Evolutionary conservation across 1,284 basidiomycete genomes (phyloP).

Genomic region (Leccinum subspadiceum): DNA sequence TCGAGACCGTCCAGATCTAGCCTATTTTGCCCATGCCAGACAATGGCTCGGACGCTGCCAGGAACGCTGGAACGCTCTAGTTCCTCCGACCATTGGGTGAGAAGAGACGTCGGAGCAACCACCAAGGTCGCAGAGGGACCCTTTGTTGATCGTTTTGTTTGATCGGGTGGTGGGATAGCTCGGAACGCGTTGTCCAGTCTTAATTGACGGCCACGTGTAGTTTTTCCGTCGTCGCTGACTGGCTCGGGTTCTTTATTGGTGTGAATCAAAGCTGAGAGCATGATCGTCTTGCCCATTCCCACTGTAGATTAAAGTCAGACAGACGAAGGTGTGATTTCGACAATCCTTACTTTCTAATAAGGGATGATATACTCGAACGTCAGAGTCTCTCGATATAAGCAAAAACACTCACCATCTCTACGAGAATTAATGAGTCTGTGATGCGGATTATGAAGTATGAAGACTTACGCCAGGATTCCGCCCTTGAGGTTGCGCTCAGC

Average conservation of each 20-base stretch:
- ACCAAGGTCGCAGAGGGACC: constrained; percentile 77
- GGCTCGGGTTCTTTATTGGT: constrained; percentile 58
- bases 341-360: constrained; percentile 46
- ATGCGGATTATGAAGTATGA: constrained; percentile 6
- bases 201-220: constrained; percentile 53
- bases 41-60: constrained; percentile 63
- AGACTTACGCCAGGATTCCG: constrained; percentile 82
- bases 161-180: constrained; percentile 32
- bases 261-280: constrained; percentile 91
- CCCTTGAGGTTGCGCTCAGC: constrained; percentile 80
- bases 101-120: constrained; percentile 88
- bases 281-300: constrained; percentile 98
- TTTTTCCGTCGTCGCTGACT: constrained; percentile 33
- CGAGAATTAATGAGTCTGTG: constrained; percentile 11
- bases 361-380: neutral
- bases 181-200: constrained; percentile 63
- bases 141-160: constrained; percentile 32
- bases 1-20: constrained; percentile 67
- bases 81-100: constrained; percentile 91
- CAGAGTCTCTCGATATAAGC: constrained; percentile 1
- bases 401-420: constrained; percentile 53
- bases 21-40: constrained; percentile 89
- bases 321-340: neutral
- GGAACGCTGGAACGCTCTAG: constrained; percentile 72
- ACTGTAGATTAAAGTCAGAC: constrained; percentile 40